These are phyloP conservation scores for Eucalyptus urophylla DNA, from an alignment of 345 rosid species.

Conservation along the genomic window DNA sequence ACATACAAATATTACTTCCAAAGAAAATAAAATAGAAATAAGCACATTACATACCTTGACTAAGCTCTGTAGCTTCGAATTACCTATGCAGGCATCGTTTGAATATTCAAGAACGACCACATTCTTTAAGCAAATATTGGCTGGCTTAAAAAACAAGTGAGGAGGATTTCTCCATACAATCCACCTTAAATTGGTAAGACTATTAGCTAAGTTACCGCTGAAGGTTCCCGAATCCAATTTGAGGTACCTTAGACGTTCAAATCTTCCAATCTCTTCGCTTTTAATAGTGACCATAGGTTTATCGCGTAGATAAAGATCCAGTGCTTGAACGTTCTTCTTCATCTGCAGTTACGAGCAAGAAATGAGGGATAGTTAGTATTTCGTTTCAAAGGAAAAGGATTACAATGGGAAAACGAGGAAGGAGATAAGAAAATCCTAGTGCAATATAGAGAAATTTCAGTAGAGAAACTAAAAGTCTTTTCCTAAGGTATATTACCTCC, in stretches of 20 bases:
- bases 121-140: not conserved
- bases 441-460: not conserved
- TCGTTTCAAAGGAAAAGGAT: not conserved
- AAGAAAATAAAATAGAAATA: not conserved
- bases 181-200: not conserved
- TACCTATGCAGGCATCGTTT: accelerated
- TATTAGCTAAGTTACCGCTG: not conserved
- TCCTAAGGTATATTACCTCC: not conserved
- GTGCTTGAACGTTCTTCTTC: not conserved
- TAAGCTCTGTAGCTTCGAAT: not conserved
- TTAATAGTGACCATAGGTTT: not conserved
- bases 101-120: not conserved
- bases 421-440: not conserved
- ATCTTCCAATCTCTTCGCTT: not conserved
- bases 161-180: not conserved
- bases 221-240: not conserved
- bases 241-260: not conserved
- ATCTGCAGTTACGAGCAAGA: not conserved
- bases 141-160: not conserved
- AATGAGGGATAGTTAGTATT: not conserved
- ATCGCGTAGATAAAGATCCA: not conserved
- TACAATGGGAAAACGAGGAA: not conserved
- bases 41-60: not conserved
- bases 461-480: not conserved
- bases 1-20: not conserved